Evolutionary conservation across 2,329 filamentous ascomycete species (phyloP).

Genomic region (Xylaria multiplex): DNA sequence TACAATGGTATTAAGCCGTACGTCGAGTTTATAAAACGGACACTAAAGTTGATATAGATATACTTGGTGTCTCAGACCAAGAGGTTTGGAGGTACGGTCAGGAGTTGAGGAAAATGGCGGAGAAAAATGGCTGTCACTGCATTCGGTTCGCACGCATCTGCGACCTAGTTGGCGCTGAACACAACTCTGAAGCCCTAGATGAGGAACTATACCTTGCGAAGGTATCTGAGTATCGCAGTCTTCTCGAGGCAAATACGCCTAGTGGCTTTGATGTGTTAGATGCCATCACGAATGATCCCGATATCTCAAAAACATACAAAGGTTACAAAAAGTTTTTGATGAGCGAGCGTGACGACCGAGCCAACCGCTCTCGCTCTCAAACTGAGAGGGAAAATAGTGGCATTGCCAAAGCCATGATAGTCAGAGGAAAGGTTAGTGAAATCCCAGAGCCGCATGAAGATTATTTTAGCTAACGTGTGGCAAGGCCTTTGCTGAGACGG

Average conservation of each 20-base stretch:
- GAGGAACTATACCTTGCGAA: conserved; percentile 27
- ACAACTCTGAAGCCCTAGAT: conserved; percentile 24
- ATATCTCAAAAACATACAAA: conserved; percentile 33
- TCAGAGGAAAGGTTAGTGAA: conserved; percentile 32
- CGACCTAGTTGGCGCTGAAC: conserved; percentile 28
- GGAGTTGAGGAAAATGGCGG: conserved; percentile 28
- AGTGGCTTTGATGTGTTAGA: conserved; percentile 29
- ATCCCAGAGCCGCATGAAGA: background rate
- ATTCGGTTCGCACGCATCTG: conserved; percentile 35
- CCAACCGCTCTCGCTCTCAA: conserved; percentile 31
- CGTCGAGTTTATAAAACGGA: background rate
- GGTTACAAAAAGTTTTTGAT: conserved; percentile 37
- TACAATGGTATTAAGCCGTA: conserved; percentile 25
- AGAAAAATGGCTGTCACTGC: conserved; percentile 25
- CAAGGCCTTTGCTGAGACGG: conserved; percentile 34
- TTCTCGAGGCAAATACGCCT: conserved; percentile 29
- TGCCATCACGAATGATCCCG: conserved; percentile 32
- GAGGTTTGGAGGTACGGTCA: conserved; percentile 36
- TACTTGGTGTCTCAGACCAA: conserved; percentile 33
- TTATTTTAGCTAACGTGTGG: background rate
- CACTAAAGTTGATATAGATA: conserved; percentile 25
- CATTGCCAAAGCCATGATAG: conserved; percentile 37
- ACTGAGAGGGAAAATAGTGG: conserved; percentile 33
- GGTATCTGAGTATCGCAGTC: conserved; percentile 26
- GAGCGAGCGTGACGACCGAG: conserved; percentile 31